Percentiles rank a stretch among this genome's conserved stretches.
Conservation (phyloP, 306 rosid species). For the Senna siamea region DNA sequence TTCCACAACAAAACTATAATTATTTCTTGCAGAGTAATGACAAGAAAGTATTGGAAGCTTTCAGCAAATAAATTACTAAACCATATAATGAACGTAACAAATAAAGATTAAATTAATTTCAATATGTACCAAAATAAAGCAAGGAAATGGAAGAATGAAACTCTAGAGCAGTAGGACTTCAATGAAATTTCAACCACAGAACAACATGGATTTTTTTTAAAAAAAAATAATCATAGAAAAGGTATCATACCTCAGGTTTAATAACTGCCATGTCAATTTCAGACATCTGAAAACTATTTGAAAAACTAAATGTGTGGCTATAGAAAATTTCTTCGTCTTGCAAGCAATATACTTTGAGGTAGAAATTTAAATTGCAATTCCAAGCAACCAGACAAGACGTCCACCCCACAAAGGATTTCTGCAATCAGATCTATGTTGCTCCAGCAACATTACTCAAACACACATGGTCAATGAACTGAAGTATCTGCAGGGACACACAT, state of each 20-base stretch:
- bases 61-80: constrained; percentile 6
- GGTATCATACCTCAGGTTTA: constrained; percentile 76
- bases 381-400: constrained; percentile 29
- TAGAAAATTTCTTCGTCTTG: constrained; percentile 17
- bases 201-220: background rate
- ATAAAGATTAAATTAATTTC: constrained; percentile 17
- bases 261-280: constrained; percentile 76
- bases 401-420: constrained; percentile 35
- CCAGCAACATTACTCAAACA: constrained; percentile 37
- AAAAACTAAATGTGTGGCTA: background rate
- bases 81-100: background rate
- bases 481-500: constrained; percentile 28
- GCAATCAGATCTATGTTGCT: constrained; percentile 29
- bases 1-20: constrained; percentile 17
- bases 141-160: background rate
- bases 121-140: background rate
- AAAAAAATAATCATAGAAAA: background rate
- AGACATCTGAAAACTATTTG: constrained; percentile 63
- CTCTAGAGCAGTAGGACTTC: background rate
- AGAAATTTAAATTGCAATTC: constrained; percentile 24
- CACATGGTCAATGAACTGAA: constrained; percentile 23
- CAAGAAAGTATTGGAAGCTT: background rate
- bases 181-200: constrained; percentile 25
- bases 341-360: constrained; percentile 23
- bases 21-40: background rate